phyloP scores from a whole-genome alignment of 208 protist genomes.

The Acanthamoeba lenticulata region DNA sequence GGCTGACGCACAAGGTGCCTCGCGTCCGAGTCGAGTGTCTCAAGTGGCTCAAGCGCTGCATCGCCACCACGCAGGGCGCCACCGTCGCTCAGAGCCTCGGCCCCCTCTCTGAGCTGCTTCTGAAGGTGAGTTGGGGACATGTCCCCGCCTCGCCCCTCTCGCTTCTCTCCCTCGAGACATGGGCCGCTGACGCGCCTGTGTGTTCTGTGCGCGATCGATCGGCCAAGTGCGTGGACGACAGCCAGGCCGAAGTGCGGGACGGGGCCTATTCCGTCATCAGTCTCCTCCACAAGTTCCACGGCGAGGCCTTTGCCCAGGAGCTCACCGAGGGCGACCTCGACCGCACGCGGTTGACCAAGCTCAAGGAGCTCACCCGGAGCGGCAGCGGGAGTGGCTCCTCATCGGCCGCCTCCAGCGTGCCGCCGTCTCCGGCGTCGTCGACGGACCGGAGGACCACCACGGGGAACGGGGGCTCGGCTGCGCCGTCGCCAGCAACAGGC shows the following conservation, averaged over 20 bases:
- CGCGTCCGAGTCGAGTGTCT: conserved; percentile 46
- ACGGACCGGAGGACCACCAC: not conserved
- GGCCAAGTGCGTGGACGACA: conserved; percentile 53
- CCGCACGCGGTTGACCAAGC: not conserved
- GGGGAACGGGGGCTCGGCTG: not conserved
- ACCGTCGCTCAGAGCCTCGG: not conserved
- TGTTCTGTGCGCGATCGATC: too few species aligned
- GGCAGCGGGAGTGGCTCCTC: not conserved
- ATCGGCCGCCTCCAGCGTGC: not conserved
- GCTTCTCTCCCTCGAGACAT: not conserved
- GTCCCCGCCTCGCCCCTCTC: not conserved
- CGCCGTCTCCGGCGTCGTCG: too few species aligned
- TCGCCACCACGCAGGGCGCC: conserved; percentile 6
- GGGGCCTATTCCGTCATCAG: not conserved
- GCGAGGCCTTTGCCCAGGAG: not conserved
- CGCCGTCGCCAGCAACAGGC: not conserved
- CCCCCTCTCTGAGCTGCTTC: conserved; percentile 3
- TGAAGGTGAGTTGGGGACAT: not conserved
- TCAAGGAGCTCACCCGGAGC: not conserved
- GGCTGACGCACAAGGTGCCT: conserved; percentile 61
- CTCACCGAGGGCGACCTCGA: conserved; percentile 17
- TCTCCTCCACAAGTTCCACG: not conserved
- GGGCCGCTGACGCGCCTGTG: too few species aligned
- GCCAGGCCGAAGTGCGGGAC: conserved; percentile 52
- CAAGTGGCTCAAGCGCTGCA: conserved; percentile 53